A percentile compares a stretch with the other conserved stretches of the same genome.
Evolutionary conservation across 805 yeast genomes (phyloP).

Genomic region (Starmerella bacillaris): DNA sequence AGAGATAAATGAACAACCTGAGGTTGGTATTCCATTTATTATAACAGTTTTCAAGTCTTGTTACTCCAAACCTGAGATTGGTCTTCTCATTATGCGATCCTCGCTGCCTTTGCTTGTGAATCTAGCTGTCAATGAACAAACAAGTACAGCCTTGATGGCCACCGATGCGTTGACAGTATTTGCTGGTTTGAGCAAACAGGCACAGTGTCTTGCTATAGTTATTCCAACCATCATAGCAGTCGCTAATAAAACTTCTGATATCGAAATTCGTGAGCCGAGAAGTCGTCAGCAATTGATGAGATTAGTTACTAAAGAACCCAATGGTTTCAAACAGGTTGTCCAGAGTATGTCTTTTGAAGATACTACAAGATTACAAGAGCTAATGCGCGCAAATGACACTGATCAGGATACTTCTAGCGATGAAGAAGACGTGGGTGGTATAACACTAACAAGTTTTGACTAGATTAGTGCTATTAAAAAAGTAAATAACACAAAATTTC

Average conservation of each 20-base stretch:
- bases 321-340: slow-evolving; percentile 25
- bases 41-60: slow-evolving; percentile 31
- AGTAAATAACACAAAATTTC: no score
- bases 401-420: slow-evolving; percentile 3
- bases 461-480: neutral
- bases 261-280: slow-evolving; percentile 11
- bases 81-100: slow-evolving; percentile 11
- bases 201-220: slow-evolving; percentile 6
- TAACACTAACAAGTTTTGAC: slow-evolving; percentile 34
- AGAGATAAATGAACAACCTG: slow-evolving; percentile 11
- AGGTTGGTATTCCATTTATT: slow-evolving; percentile 41
- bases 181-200: slow-evolving; percentile 8
- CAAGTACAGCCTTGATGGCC: slow-evolving; percentile 1
- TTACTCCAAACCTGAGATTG: slow-evolving; percentile 4
- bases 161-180: slow-evolving; percentile 10
- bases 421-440: slow-evolving; percentile 23
- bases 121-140: neutral
- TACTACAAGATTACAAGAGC: slow-evolving; percentile 9
- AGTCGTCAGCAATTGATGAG: slow-evolving; percentile 19
- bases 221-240: slow-evolving; percentile 9
- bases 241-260: slow-evolving; percentile 11
- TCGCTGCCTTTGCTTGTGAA: slow-evolving; percentile 7
- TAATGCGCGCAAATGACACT: slow-evolving; percentile 6
- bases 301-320: slow-evolving; percentile 19
- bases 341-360: slow-evolving; percentile 27